Percentiles rank a stretch among this genome's conserved stretches.
Evolutionary conservation across 2,329 filamentous ascomycete species (phyloP).

Genomic region (Phyllosticta paracitricarpa): DNA sequence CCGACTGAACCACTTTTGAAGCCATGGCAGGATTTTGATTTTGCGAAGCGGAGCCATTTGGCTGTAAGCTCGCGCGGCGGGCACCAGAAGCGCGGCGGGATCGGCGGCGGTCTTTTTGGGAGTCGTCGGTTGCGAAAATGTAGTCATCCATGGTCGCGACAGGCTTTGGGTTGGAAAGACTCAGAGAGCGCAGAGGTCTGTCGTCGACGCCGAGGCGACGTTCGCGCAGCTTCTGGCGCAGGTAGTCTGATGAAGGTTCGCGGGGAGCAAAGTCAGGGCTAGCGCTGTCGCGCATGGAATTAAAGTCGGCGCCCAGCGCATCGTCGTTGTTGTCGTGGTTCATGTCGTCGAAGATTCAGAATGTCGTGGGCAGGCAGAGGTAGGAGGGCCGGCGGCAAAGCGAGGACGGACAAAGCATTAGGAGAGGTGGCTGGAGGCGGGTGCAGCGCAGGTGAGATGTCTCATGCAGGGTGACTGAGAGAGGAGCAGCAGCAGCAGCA

Average conservation of each 20-base stretch:
- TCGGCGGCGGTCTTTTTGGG: background rate
- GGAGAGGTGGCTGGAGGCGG: background rate
- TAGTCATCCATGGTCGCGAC: constrained; percentile 3
- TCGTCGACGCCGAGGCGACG: constrained; percentile 3
- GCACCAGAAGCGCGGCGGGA: background rate
- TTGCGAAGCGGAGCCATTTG: background rate
- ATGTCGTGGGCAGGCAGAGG: background rate
- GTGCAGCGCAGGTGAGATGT: background rate
- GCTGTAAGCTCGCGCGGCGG: background rate
- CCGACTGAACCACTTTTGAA: constrained; percentile 1
- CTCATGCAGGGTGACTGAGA: background rate
- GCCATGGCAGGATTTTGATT: constrained; percentile 1
- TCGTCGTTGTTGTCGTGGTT: background rate
- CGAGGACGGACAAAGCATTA: background rate
- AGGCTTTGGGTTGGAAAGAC: background rate
- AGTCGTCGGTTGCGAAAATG: constrained; percentile 8
- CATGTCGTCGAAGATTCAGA: background rate
- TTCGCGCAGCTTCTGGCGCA: constrained; percentile 7
- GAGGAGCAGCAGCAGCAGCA: too few relatives aligned
- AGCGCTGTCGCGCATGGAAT: background rate
- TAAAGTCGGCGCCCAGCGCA: background rate
- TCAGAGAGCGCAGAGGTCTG: background rate
- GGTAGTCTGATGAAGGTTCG: constrained; percentile 3
- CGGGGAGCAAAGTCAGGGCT: background rate
- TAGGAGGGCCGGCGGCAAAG: background rate